Percentiles rank a stretch among this genome's conserved stretches.
Conservation (phyloP, 306 rosid species). For the Chamaecrista fasciculata region DNA sequence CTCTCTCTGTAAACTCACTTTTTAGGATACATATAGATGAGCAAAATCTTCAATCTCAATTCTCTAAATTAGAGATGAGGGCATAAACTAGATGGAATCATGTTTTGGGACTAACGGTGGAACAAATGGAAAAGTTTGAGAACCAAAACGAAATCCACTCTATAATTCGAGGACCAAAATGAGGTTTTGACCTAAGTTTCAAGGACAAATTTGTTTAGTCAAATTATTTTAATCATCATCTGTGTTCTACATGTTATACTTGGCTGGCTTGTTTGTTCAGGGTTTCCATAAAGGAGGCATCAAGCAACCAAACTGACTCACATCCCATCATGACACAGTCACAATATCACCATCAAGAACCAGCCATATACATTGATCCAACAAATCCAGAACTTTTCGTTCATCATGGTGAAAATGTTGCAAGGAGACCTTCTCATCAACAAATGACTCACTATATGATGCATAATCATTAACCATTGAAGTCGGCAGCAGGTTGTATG, state of each 20-base stretch:
- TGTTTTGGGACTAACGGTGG: too few species aligned
- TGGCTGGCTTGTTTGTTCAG: slow-evolving; percentile 33
- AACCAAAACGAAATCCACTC: too few species aligned
- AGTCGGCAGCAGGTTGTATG: neutral
- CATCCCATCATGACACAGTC: slow-evolving; percentile 26
- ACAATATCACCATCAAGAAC: slow-evolving; percentile 25
- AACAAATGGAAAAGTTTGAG: too few species aligned
- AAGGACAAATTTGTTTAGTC: neutral
- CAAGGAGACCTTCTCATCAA: too few species aligned
- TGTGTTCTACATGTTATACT: neutral
- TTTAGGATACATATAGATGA: too few species aligned
- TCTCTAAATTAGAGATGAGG: too few species aligned
- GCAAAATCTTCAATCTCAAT: too few species aligned
- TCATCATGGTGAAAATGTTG: too few species aligned
- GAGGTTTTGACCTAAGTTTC: too few species aligned
- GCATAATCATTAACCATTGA: slow-evolving; percentile 28
- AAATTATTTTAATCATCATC: slow-evolving; percentile 8
- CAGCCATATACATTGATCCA: neutral
- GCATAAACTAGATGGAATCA: too few species aligned
- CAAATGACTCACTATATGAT: neutral
- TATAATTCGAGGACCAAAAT: too few species aligned
- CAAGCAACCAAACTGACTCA: slow-evolving; percentile 35
- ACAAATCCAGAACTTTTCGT: slow-evolving; percentile 15
- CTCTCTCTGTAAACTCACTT: too few species aligned
- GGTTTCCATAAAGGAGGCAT: slow-evolving; percentile 44